Percentiles rank a stretch among this genome's conserved stretches.
Conservation (phyloP, 1,139 yeast genomes). For the Debaryomyces udenii region DNA sequence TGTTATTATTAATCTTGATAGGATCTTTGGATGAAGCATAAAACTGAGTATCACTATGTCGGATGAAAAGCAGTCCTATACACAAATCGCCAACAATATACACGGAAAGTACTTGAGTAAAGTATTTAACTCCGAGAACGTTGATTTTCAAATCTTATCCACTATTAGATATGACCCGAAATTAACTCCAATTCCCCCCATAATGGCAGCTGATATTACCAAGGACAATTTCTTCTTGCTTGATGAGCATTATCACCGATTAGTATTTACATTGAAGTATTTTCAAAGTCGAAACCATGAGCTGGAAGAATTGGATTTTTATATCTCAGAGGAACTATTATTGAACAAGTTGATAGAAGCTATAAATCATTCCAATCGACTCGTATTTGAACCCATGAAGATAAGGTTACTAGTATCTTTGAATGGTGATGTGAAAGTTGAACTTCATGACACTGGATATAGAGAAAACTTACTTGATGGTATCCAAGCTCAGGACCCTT, state of each 20-base stretch:
- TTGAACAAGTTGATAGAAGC: conserved; percentile 49
- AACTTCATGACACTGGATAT: conserved; percentile 45
- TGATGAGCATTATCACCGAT: conserved; percentile 63
- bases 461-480: conserved; percentile 51
- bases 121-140: conserved; percentile 22
- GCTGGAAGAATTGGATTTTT: conserved; percentile 24
- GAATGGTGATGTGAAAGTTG: conserved; percentile 54
- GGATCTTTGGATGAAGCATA: background rate
- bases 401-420: conserved; percentile 57
- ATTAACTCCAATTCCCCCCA: conserved; percentile 33
- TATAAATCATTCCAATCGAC: conserved; percentile 29
- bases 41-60: conserved; percentile 1
- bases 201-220: conserved; percentile 28
- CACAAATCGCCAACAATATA: conserved; percentile 15
- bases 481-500: conserved; percentile 21
- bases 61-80: conserved; percentile 8
- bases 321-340: conserved; percentile 46
- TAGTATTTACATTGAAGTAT: conserved; percentile 54
- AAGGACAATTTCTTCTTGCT: conserved; percentile 58
- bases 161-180: conserved; percentile 76
- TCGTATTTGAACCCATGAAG: conserved; percentile 50
- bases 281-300: conserved; percentile 40
- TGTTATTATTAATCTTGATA: background rate
- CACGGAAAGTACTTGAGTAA: conserved; percentile 23
- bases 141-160: conserved; percentile 58